Evolutionary conservation across 331 rosid species (phyloP).

Genomic region (Quercus tomentella): DNA sequence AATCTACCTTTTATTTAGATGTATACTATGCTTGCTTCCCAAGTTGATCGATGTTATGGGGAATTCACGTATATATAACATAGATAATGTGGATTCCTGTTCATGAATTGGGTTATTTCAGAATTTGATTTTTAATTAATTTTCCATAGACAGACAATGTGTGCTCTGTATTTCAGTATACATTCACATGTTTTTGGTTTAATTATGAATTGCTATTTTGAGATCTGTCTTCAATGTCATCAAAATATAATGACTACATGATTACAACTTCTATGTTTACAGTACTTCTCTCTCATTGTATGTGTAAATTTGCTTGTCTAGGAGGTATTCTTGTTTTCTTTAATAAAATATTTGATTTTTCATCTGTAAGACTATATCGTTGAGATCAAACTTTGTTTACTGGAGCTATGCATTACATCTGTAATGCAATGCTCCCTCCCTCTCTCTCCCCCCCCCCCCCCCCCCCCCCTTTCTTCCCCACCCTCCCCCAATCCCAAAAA

Average conservation of each 20-base stretch:
- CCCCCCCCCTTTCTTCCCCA: not conserved
- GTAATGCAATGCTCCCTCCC: not conserved
- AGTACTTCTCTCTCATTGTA: not conserved
- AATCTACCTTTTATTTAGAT: not conserved
- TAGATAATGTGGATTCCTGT: not conserved
- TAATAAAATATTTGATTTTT: not conserved
- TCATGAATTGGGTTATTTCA: not conserved
- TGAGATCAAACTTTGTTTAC: not conserved
- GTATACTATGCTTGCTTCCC: not conserved
- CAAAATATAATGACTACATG: not conserved
- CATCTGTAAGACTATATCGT: not conserved
- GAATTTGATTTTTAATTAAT: not conserved
- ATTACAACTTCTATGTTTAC: not conserved
- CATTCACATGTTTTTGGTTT: not conserved
- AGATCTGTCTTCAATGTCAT: not conserved
- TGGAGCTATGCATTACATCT: not conserved
- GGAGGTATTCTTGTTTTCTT: slow-evolving; percentile 6
- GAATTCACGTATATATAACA: not conserved
- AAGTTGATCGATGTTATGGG: not conserved
- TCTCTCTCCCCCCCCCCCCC: not conserved
- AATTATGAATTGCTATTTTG: not conserved
- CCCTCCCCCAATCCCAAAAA: no score
- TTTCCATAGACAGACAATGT: not conserved
- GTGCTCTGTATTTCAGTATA: not conserved
- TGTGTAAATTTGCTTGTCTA: not conserved